A percentile compares a stretch with the other conserved stretches of the same genome.
phyloP scores from a whole-genome alignment of 805 yeast species.

The Metschnikowia drakensbergensis region DNA sequence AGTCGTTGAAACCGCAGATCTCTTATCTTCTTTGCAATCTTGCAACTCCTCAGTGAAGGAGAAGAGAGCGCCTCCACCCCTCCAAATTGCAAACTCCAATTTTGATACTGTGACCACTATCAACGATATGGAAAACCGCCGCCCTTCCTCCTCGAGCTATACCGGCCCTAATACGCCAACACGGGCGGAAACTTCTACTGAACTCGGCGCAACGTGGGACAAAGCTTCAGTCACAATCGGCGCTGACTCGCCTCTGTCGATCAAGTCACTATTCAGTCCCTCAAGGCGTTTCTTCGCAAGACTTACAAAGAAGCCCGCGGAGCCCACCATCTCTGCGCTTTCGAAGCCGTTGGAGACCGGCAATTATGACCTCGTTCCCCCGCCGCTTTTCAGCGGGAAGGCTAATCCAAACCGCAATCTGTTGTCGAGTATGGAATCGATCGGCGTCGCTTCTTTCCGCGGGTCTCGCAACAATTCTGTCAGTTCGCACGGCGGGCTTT shows the following conservation, averaged over 20 bases:
- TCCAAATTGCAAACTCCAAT: conserved; percentile 11
- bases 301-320: conserved; percentile 20
- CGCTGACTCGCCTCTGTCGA: conserved; percentile 34
- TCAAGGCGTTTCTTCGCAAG: conserved; percentile 33
- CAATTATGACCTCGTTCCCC: conserved; percentile 33
- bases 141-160: background rate
- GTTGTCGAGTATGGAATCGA: conserved; percentile 13
- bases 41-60: conserved; percentile 1
- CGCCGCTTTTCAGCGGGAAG: conserved; percentile 28
- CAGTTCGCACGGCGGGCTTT: conserved; percentile 23
- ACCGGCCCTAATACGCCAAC: conserved; percentile 5
- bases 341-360: conserved; percentile 20
- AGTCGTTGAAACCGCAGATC: conserved; percentile 6
- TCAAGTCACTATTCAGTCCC: conserved; percentile 36
- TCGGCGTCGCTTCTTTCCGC: conserved; percentile 1
- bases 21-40: conserved; percentile 5
- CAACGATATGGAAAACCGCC: background rate
- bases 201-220: background rate
- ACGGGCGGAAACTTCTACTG: background rate
- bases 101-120: conserved; percentile 3
- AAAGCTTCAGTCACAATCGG: conserved; percentile 31
- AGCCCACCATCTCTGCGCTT: conserved; percentile 31
- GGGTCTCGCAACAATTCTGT: conserved; percentile 28
- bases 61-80: conserved; percentile 12
- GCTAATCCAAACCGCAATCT: conserved; percentile 9